Evolutionary conservation across 805 yeast genomes (phyloP).

Genomic region (Debaryomyces hansenii): DNA sequence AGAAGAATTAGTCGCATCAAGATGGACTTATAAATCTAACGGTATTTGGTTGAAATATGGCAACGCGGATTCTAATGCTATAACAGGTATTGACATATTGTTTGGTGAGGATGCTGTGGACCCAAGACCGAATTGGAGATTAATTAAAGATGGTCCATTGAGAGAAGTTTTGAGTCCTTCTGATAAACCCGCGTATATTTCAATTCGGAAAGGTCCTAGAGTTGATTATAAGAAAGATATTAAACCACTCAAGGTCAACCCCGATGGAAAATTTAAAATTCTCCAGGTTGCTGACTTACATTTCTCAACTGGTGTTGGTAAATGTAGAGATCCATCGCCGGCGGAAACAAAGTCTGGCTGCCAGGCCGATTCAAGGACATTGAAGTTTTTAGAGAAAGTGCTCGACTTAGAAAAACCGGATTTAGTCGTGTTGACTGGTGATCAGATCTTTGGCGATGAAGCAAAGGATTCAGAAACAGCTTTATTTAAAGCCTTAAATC

Average conservation of each 20-base stretch:
- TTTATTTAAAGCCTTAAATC: slow-evolving; percentile 70
- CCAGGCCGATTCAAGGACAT: slow-evolving; percentile 75
- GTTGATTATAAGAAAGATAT: slow-evolving; percentile 25
- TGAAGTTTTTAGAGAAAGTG: slow-evolving; percentile 57
- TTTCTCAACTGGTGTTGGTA: slow-evolving; percentile 79
- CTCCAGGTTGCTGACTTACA: slow-evolving; percentile 92
- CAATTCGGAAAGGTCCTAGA: slow-evolving; percentile 36
- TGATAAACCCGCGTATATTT: slow-evolving; percentile 25
- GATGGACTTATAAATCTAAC: slow-evolving; percentile 47
- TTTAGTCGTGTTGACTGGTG: slow-evolving; percentile 85
- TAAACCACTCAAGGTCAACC: slow-evolving; percentile 36
- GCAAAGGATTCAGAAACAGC: slow-evolving; percentile 84
- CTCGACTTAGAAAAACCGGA: slow-evolving; percentile 81
- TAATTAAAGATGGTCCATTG: slow-evolving; percentile 26
- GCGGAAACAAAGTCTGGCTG: slow-evolving; percentile 50
- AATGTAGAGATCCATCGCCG: slow-evolving; percentile 75
- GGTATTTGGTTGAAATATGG: slow-evolving; percentile 67
- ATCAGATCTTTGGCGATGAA: slow-evolving; percentile 80
- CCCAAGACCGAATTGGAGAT: slow-evolving; percentile 72
- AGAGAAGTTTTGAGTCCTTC: slow-evolving; percentile 17
- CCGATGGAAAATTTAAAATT: slow-evolving; percentile 64
- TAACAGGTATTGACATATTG: slow-evolving; percentile 64
- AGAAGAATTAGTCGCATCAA: slow-evolving; percentile 34
- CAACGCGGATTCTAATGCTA: slow-evolving; percentile 28
- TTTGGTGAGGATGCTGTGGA: slow-evolving; percentile 75